Evolutionary conservation across 257 asterid species (phyloP).

Genomic region (Echium plantagineum): DNA sequence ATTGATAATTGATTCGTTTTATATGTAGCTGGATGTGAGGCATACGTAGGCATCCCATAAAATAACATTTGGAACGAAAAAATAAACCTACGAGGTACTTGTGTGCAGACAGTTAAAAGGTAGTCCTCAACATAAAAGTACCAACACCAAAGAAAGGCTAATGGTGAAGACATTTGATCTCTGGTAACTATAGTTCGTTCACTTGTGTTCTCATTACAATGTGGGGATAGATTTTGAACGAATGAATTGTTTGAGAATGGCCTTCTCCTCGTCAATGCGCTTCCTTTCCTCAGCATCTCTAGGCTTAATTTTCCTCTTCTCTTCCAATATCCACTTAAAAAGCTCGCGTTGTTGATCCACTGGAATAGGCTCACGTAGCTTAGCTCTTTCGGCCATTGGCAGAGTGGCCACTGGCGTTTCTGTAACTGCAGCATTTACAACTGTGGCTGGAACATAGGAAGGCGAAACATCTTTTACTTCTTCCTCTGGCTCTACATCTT

Average conservation of each 20-base stretch:
- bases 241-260: slow-evolving; percentile 67
- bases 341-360: slow-evolving; percentile 64
- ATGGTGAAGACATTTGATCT: too few species aligned
- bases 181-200: background rate
- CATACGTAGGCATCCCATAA: too few species aligned
- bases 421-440: slow-evolving; percentile 15
- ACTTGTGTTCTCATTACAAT: slow-evolving; percentile 14
- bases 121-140: too few species aligned
- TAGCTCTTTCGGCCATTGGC: slow-evolving; percentile 23
- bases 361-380: slow-evolving; percentile 44
- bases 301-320: slow-evolving; percentile 69
- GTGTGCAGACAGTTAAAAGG: too few species aligned
- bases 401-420: slow-evolving; percentile 16
- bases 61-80: too few species aligned
- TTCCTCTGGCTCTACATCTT: slow-evolving; percentile 23
- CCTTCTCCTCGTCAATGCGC: slow-evolving; percentile 82
- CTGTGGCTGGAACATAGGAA: slow-evolving; percentile 21
- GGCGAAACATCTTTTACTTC: slow-evolving; percentile 24
- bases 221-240: slow-evolving; percentile 50
- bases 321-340: slow-evolving; percentile 74
- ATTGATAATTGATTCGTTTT: too few species aligned
- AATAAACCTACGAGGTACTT: too few species aligned
- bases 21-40: too few species aligned
- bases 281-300: slow-evolving; percentile 59
- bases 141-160: too few species aligned